Base-by-base conservation (phyloP, 371 early-diverging fungal genomes). In the Saksenaea vasiformis region DNA sequence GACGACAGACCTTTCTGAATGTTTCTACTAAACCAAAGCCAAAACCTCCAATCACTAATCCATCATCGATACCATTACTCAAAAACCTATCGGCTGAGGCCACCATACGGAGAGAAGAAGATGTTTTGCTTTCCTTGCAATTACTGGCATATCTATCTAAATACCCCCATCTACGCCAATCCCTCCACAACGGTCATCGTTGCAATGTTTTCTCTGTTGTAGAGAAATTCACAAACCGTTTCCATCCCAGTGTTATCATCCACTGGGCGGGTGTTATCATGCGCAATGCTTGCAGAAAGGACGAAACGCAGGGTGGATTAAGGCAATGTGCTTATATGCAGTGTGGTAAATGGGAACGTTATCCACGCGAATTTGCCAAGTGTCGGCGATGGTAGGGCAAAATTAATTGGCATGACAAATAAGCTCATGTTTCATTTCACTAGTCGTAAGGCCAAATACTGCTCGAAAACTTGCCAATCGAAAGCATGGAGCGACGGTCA, bases 111-210 rank as follows among this genome's bases (percentile, higher is more conserved):
- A 85, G 91, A 54, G 89, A 88, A 66, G 91, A 92, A 66, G 93
- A 95, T 60, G 88, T 94, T 31, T 78, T 93, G n/a, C 80, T 92
- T 24, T 87, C 92, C 4, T 78, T 92, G 63, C 93, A 94, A 72
- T 79, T 95, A 31, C 79, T 93, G 14, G 94, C 93, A 39, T 92
- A 91, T 66, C 83, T 94, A 27, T 88, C 89, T 51, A 95, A 95
- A 75, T 90, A 93, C 80, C 86, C 90, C 59, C 73, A 78, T 19
- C 75, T 91, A 56, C 85, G 91, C 26, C 79, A 79, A 34, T 74
- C 84, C 27, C 77, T 94, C 66, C 88, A 93, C 76, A 65, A 73
- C 17, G 68, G 78, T 36, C 67, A 86, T 64, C 67, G 70, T 1
- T 73, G 69, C 19, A 88, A 91, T 60, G 89, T 92, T n/a, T 91